These are phyloP conservation scores for Bauhinia variegata DNA, from an alignment of 306 rosid genomes.

Conservation along the genomic window DNA sequence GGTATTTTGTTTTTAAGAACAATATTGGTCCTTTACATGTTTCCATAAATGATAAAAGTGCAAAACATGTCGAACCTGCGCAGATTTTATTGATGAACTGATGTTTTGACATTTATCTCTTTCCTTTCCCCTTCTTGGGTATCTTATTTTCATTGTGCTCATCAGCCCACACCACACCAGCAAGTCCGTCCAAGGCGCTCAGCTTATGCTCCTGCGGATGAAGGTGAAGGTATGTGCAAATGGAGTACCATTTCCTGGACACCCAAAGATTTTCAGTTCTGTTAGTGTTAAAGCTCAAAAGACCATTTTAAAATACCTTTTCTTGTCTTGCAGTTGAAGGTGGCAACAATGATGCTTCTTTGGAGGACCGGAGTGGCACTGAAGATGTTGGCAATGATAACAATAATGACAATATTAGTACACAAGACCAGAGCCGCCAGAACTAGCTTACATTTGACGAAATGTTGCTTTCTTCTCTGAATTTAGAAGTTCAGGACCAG, in stretches of 20 bases:
- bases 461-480: slow-evolving; percentile 27
- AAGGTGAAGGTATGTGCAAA: slow-evolving; percentile 60
- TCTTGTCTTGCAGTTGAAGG: slow-evolving; percentile 43
- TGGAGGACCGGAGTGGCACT: not conserved
- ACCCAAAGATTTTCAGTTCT: slow-evolving; percentile 1
- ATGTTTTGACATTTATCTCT: slow-evolving; percentile 23
- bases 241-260: not conserved
- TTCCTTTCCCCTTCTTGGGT: slow-evolving; percentile 30
- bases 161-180: slow-evolving; percentile 93
- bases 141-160: slow-evolving; percentile 22
- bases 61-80: not conserved
- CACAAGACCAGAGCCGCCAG: too few species aligned
- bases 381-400: slow-evolving; percentile 33
- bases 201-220: slow-evolving; percentile 79
- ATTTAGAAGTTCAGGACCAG: slow-evolving; percentile 27
- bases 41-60: slow-evolving; percentile 2
- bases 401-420: not conserved
- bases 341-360: slow-evolving; percentile 4
- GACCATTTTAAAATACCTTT: slow-evolving; percentile 17
- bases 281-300: slow-evolving; percentile 4
- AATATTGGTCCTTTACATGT: slow-evolving; percentile 9
- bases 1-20: not conserved
- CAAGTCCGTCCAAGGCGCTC: slow-evolving; percentile 85
- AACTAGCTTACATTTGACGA: slow-evolving; percentile 6
- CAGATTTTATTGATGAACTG: not conserved